Conservation (phyloP, 1,284 basidiomycete species). For the Neotropicomus parvogracilis region DNA sequence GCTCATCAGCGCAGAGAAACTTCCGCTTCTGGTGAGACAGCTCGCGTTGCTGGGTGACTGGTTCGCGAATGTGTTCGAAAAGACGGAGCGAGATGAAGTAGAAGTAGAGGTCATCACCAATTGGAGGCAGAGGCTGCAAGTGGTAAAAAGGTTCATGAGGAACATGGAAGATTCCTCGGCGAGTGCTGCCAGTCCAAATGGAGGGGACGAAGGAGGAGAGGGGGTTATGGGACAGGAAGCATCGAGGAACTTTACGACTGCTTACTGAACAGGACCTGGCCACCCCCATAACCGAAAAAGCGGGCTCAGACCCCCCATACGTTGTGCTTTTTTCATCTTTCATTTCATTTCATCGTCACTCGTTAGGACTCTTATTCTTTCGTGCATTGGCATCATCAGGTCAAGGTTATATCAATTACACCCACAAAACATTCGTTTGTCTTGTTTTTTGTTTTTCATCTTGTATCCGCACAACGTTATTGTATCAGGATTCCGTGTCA, state of each 20-base stretch:
- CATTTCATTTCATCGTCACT: slow-evolving; percentile 8
- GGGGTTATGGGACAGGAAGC: slow-evolving; percentile 46
- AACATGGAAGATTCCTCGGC: slow-evolving; percentile 27
- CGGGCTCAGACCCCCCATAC: background rate
- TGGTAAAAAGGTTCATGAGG: slow-evolving; percentile 64
- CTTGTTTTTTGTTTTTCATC: background rate
- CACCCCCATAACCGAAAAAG: slow-evolving; percentile 1
- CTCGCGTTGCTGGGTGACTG: slow-evolving; percentile 83
- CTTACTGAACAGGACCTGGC: slow-evolving; percentile 22
- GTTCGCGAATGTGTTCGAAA: slow-evolving; percentile 81
- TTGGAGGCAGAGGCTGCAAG: slow-evolving; percentile 79
- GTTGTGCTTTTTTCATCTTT: background rate
- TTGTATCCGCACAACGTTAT: slow-evolving; percentile 19
- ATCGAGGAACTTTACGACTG: slow-evolving; percentile 49
- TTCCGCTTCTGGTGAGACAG: slow-evolving; percentile 83
- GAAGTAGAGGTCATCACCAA: slow-evolving; percentile 82
- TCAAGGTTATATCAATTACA: slow-evolving; percentile 14
- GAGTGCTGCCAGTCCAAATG: background rate
- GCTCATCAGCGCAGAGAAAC: slow-evolving; percentile 80
- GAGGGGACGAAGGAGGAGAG: slow-evolving; percentile 27
- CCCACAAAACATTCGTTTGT: slow-evolving; percentile 5
- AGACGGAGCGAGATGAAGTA: slow-evolving; percentile 66
- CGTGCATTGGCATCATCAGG: slow-evolving; percentile 11
- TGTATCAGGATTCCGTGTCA: slow-evolving; percentile 14
- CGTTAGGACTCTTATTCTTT: slow-evolving; percentile 1